Evolutionary conservation across 371 early-diverging fungal genomes (phyloP).

Genomic region (Smittium mucronatum): DNA sequence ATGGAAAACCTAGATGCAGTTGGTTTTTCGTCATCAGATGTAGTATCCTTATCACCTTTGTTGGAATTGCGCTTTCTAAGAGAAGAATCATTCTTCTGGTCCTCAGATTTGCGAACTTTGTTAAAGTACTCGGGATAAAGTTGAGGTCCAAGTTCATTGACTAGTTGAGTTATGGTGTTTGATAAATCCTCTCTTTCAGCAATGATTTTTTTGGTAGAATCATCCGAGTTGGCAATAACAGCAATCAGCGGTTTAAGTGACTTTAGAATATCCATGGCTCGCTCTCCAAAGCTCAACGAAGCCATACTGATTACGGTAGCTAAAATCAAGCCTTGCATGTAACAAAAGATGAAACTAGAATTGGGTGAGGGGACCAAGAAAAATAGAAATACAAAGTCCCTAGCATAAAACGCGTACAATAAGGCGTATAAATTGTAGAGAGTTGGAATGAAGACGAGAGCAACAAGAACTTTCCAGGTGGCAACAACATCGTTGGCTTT

Average conservation of each 20-base stretch:
- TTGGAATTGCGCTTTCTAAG: neutral
- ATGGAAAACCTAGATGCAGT: neutral
- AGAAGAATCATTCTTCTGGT: neutral
- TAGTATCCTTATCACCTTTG: neutral
- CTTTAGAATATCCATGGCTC: conserved; percentile 73
- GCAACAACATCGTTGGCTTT: conserved; percentile 87
- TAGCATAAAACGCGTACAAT: conserved; percentile 21
- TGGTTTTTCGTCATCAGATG: neutral
- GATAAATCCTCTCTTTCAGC: conserved; percentile 55
- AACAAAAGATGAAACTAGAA: conserved; percentile 19
- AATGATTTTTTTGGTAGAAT: conserved; percentile 40
- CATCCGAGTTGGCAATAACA: conserved; percentile 47
- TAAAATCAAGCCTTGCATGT: conserved; percentile 42
- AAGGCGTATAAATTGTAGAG: conserved; percentile 57
- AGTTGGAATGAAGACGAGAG: conserved; percentile 60
- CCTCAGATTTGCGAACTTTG: neutral
- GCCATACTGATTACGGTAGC: conserved; percentile 65
- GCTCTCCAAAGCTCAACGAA: conserved; percentile 76
- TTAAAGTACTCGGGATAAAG: conserved; percentile 52
- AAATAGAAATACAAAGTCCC: conserved; percentile 15
- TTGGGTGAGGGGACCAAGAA: conserved; percentile 36
- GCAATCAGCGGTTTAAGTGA: conserved; percentile 75
- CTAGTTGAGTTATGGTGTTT: conserved; percentile 56
- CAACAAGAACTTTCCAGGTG: conserved; percentile 91
- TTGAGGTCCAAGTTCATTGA: conserved; percentile 77